Evolutionary conservation across 345 rosid species (phyloP).

Genomic region (Citrus mangshanensis): DNA sequence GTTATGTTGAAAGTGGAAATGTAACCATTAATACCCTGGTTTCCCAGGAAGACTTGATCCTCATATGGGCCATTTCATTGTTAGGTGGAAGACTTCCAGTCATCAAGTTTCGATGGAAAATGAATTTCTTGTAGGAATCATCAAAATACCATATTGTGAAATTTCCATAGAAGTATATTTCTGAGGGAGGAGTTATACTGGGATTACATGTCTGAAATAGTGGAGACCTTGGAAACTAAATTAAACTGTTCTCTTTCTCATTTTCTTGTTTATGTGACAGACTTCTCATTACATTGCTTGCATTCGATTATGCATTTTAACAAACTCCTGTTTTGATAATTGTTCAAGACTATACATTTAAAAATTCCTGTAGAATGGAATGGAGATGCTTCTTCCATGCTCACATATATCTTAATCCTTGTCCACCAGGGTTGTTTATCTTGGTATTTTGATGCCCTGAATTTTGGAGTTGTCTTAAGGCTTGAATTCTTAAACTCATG

Average conservation of each 20-base stretch:
- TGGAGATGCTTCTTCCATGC: background rate
- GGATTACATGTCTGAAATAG: background rate
- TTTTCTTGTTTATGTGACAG: background rate
- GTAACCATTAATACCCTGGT: background rate
- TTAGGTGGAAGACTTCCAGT: conserved; percentile 3
- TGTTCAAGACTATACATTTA: background rate
- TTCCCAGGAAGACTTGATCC: background rate
- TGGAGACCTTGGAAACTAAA: background rate
- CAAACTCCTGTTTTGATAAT: conserved; percentile 3
- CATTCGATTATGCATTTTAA: background rate
- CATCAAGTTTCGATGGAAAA: background rate
- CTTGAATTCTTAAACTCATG: conserved; percentile 15
- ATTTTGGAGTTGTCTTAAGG: conserved; percentile 1
- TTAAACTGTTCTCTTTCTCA: background rate
- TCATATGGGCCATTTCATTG: background rate
- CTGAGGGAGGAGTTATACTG: background rate
- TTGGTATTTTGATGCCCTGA: background rate
- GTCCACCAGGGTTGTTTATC: background rate
- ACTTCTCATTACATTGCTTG: conserved; percentile 4
- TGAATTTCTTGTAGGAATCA: background rate
- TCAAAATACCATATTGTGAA: background rate
- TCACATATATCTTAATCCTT: background rate
- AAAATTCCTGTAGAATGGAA: background rate
- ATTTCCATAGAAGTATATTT: background rate
- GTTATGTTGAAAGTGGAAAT: background rate